Evolutionary conservation across 164 flowering plant genomes (phyloP).

Genomic region (Tetrastigma voinierianum): DNA sequence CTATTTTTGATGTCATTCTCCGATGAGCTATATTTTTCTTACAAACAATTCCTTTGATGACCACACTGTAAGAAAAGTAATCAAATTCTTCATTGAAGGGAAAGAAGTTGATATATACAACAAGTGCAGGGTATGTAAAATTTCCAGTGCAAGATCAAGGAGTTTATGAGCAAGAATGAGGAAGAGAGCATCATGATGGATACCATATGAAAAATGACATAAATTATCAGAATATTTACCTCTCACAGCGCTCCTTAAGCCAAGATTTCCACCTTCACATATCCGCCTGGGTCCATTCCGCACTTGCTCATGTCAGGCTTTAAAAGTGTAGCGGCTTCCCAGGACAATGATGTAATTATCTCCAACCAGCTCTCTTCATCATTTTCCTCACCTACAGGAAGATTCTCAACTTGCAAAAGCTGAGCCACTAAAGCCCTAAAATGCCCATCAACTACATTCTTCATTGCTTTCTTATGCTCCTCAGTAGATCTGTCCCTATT

Average conservation of each 20-base stretch:
- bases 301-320: constrained; percentile 96
- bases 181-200: not conserved
- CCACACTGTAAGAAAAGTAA: constrained; percentile 47
- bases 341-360: too few relatives aligned
- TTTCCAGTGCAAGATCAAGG: too few relatives aligned
- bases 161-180: too few relatives aligned
- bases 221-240: constrained; percentile 29
- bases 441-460: constrained; percentile 94
- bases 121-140: too few relatives aligned
- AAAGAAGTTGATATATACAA: not conserved
- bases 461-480: constrained; percentile 83
- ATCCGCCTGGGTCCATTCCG: constrained; percentile 99
- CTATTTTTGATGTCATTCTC: constrained; percentile 83
- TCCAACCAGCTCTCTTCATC: too few relatives aligned
- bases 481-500: constrained; percentile 68
- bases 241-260: constrained; percentile 85
- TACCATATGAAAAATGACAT: not conserved
- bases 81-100: constrained; percentile 11
- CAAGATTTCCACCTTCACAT: constrained; percentile 88
- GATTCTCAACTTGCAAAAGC: constrained; percentile 88
- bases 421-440: constrained; percentile 92
- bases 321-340: too few relatives aligned
- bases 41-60: constrained; percentile 89
- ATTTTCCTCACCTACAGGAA: constrained; percentile 57
- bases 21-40: constrained; percentile 98